Evolutionary conservation across 1,139 yeast genomes (phyloP).

Genomic region (Sugiyamaella novakii): DNA sequence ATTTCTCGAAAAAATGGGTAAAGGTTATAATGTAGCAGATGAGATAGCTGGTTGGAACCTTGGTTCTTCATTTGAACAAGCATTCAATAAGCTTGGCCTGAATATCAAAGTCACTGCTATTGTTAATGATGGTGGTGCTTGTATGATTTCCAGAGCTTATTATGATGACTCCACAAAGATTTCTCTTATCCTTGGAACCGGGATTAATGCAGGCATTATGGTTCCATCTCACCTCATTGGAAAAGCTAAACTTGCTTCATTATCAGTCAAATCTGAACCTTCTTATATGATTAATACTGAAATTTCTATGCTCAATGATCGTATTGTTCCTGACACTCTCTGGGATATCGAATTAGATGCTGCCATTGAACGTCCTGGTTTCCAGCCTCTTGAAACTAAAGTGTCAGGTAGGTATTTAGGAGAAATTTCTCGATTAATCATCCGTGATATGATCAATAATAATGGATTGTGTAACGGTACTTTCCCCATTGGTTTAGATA

Average conservation of each 20-base stretch:
- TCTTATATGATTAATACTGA: conserved; percentile 41
- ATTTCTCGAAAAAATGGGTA: conserved; percentile 82
- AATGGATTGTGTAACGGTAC: conserved; percentile 51
- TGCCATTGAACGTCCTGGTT: conserved; percentile 70
- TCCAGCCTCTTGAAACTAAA: conserved; percentile 83
- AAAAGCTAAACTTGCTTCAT: conserved; percentile 14
- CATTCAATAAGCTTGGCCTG: conserved; percentile 54
- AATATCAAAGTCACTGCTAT: conserved; percentile 71
- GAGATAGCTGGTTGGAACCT: conserved; percentile 79
- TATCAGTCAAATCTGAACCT: conserved; percentile 5
- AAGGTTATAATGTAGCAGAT: conserved; percentile 71
- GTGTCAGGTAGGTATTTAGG: conserved; percentile 89
- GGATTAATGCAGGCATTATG: conserved; percentile 62
- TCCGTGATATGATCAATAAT: conserved; percentile 69
- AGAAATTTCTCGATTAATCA: conserved; percentile 70
- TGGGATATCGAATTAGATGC: conserved; percentile 73
- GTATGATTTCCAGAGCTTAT: conserved; percentile 77
- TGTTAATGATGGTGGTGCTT: conserved; percentile 89
- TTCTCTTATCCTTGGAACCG: conserved; percentile 90
- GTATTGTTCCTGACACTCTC: conserved; percentile 65
- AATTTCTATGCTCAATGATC: conserved; percentile 39
- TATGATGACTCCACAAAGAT: conserved; percentile 63
- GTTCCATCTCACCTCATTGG: conserved; percentile 29
- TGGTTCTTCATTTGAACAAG: conserved; percentile 61
- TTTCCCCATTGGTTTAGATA: conserved; percentile 33